Percentiles rank a stretch among this genome's conserved stretches.
Evolutionary conservation across 2,329 filamentous ascomycete species (phyloP).

Genomic region (Colletotrichum somersetense): DNA sequence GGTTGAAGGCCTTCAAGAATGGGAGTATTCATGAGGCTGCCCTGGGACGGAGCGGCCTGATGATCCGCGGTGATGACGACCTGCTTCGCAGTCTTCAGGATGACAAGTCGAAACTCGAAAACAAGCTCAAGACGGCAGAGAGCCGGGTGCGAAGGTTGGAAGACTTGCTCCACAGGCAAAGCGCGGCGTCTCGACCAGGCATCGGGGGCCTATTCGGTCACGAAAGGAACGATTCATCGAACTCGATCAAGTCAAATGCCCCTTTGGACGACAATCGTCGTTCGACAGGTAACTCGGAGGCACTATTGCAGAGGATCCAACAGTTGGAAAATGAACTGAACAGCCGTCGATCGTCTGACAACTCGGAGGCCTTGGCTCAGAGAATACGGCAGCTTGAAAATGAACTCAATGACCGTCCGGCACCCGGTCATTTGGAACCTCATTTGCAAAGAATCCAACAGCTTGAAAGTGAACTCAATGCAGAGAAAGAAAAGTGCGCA

Average conservation of each 20-base stretch:
- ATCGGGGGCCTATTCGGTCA: conserved; percentile 67
- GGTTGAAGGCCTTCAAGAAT: conserved; percentile 94
- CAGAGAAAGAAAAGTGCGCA: conserved; percentile 77
- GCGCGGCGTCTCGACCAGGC: conserved; percentile 67
- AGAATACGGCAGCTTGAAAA: conserved; percentile 74
- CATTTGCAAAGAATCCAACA: conserved; percentile 64
- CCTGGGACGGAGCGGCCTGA: conserved; percentile 85
- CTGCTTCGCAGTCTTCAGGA: conserved; percentile 81
- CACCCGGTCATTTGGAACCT: conserved; percentile 60
- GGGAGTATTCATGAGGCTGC: conserved; percentile 94
- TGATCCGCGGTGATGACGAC: conserved; percentile 91
- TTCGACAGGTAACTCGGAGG: conserved; percentile 62
- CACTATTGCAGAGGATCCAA: conserved; percentile 62
- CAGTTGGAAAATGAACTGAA: conserved; percentile 71
- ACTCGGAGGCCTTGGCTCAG: conserved; percentile 59
- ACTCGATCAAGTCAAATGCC: conserved; percentile 59
- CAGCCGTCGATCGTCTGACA: conserved; percentile 61
- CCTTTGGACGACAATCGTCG: conserved; percentile 58
- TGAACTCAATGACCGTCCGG: conserved; percentile 55
- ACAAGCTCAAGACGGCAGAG: conserved; percentile 83
- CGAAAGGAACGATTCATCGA: conserved; percentile 63
- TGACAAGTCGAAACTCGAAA: conserved; percentile 82
- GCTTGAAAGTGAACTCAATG: conserved; percentile 69
- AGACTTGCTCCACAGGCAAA: conserved; percentile 90
- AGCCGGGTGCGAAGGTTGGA: conserved; percentile 92